Evolutionary conservation across 345 rosid species (phyloP), one percentile per base, ranked within the genome.

Genomic region (Cardamine occulta): DNA sequence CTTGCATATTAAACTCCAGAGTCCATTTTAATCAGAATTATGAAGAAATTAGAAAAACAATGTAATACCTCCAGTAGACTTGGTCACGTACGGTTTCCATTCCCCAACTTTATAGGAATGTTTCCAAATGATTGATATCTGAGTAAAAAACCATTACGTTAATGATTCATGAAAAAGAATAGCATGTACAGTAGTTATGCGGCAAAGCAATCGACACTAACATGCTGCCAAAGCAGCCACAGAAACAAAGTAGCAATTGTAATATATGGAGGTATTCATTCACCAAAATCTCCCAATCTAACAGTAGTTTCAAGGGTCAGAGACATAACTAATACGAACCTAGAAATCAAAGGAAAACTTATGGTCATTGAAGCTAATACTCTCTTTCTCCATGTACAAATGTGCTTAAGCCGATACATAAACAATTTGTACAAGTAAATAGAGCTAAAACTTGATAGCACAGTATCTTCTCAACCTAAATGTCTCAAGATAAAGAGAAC

Each of bases 91-190:
- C 0, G 97, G 97, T 56, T 64, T 87, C 98, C 99, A 96, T 59
- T 81, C 90, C 12, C 89, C 91, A 56, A 88, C 82, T 84, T 85
- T 91, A 80, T 87, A 84, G 11, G 90, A 87, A 78, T 84, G 87
- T 85, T 87, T 96, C 99, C 99, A 96, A 73, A 96, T 85, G 13
- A 89, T 91, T 40, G 86, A 85, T 65, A 96, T 81, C 99, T 95
- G 76, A 79, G 80, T 57, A 28, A 18, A 73, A 82, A 19, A 63
- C 52, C 58, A 21, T 21, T 56, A 26, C 73, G 31, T 29, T 64
- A 60, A 71, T 5, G 47, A 48, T 35, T 37, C 15, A 45, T 23
- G 66, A 63, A 55, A 53, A 35, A 29, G 7, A 54, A 45, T 35
- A 48, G 21, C 13, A 47, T 49, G 49, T 24, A 39, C 66, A 34